phyloP scores from a whole-genome alignment of 306 rosid species.

The Cucumis hystrix region DNA sequence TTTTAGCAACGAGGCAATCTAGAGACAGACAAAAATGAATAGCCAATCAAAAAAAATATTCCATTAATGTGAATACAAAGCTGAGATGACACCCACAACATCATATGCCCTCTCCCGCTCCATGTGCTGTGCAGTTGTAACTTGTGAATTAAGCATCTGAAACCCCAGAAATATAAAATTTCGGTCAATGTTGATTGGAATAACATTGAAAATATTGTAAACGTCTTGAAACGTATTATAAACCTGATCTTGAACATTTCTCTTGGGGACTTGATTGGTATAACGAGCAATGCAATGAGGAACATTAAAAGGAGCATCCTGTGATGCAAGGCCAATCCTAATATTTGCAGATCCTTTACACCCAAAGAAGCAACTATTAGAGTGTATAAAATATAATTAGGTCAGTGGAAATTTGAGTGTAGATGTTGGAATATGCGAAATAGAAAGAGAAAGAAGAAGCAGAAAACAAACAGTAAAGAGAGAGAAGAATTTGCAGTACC shows the following conservation, averaged over 20 bases:
- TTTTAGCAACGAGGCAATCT: slow-evolving; percentile 73
- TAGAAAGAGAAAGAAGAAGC: not conserved
- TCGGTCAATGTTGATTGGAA: not conserved
- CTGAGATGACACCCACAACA: slow-evolving; percentile 36
- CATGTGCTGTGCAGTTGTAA: slow-evolving; percentile 58
- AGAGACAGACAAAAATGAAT: not conserved
- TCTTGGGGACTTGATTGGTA: slow-evolving; percentile 51
- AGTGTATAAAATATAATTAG: not conserved
- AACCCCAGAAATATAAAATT: slow-evolving; percentile 10
- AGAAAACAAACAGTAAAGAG: not conserved
- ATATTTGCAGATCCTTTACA: slow-evolving; percentile 66
- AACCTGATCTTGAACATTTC: slow-evolving; percentile 83
- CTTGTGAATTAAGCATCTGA: slow-evolving; percentile 65
- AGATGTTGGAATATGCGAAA: not conserved
- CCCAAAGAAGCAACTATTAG: not conserved
- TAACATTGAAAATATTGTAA: not conserved
- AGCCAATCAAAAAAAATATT: not conserved
- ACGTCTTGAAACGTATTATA: not conserved
- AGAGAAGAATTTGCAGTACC: slow-evolving; percentile 23
- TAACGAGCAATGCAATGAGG: slow-evolving; percentile 87
- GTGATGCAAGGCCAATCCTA: slow-evolving; percentile 84
- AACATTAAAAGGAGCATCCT: slow-evolving; percentile 57
- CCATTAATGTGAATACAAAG: slow-evolving; percentile 2
- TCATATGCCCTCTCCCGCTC: slow-evolving; percentile 88
- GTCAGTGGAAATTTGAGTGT: not conserved